Base-by-base conservation (phyloP, 2,329 filamentous ascomycete species). In the Peltaster fructicola region DNA sequence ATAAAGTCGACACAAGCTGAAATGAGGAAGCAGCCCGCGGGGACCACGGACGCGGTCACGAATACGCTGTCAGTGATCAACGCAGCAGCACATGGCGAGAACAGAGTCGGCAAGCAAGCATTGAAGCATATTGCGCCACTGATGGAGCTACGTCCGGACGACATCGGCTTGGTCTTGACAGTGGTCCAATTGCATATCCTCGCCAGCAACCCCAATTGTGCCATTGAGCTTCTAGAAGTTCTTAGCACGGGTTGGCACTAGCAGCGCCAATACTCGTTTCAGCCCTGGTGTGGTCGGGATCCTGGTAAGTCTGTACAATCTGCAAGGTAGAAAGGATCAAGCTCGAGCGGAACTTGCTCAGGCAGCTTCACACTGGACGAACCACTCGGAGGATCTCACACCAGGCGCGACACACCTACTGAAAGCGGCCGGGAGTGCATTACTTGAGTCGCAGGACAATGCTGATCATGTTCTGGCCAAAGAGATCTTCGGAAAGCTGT, bases 261-360 rank as follows among this genome's bases (percentile, higher is more conserved):
- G 61, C 3, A 58, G 64, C 9, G 61, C 73, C 30, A 71, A 82
- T 38, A 67, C 76, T 14, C 73, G 84, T 7, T 88, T 74, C 48
- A 73, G 80, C 14, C 85, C 88, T 0, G 85, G 85, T 3, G 59
- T 98, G 2, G 65, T 95, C 14, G 81, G 79, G 1, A 60, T 85
- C 2, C 60, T 78, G 3, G 73, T 91, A 7, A 72, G 78, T 2
- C 61, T 98, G 1, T 88, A 92, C 51, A 68, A 69, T 38, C 57
- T 63, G 2, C 74, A 88, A 47, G 73, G 76, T 18, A 76, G 82
- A 17, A 74, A 73, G 36, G 56, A 62, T 13, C 71, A 77, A 15
- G 70, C 78, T 32, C 77, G 77, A 33, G 53, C 58, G 5, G 78
- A 88, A 43, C 60, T 95, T 10, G 68, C 72, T 30, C 78, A 75